Evolutionary conservation across 2,329 filamentous ascomycete species (phyloP).

Genomic region (Scedosporium apiospermum): DNA sequence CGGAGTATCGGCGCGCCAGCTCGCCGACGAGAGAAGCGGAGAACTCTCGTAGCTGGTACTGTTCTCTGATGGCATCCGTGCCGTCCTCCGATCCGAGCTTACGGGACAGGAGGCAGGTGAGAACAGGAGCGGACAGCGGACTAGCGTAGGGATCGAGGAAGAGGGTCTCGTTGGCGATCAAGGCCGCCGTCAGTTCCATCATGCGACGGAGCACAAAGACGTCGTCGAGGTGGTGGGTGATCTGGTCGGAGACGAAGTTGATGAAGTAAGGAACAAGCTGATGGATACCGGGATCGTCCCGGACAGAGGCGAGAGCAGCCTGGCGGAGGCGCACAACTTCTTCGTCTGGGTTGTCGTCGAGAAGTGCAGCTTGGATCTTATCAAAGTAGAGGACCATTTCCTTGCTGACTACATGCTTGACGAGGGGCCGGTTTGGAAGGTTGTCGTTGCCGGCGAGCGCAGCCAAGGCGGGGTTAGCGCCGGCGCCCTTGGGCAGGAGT

Average conservation of each 20-base stretch:
- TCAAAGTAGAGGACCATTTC: slow-evolving; percentile 96
- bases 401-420: slow-evolving; percentile 94
- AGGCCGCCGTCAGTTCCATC: slow-evolving; percentile 79
- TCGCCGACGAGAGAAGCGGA: slow-evolving; percentile 72
- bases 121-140: slow-evolving; percentile 69
- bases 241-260: slow-evolving; percentile 90
- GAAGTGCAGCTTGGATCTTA: slow-evolving; percentile 79
- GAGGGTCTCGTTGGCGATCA: slow-evolving; percentile 74
- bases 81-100: slow-evolving; percentile 57
- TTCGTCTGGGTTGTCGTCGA: slow-evolving; percentile 81
- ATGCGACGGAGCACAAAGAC: slow-evolving; percentile 82
- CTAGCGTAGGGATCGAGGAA: slow-evolving; percentile 57
- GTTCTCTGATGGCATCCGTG: slow-evolving; percentile 42
- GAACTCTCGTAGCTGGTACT: slow-evolving; percentile 77
- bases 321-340: slow-evolving; percentile 62
- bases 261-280: slow-evolving; percentile 95
- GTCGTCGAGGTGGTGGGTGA: slow-evolving; percentile 87
- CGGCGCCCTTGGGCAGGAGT: slow-evolving; percentile 79
- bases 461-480: slow-evolving; percentile 71
- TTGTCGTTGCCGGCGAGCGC: slow-evolving; percentile 78
- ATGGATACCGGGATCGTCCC: slow-evolving; percentile 84
- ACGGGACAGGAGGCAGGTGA: slow-evolving; percentile 77
- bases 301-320: slow-evolving; percentile 75
- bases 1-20: slow-evolving; percentile 72
- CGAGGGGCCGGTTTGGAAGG: slow-evolving; percentile 73